Evolutionary conservation across 768 basidiomycete genomes (phyloP).

Genomic region (Lentinula detonsa): DNA sequence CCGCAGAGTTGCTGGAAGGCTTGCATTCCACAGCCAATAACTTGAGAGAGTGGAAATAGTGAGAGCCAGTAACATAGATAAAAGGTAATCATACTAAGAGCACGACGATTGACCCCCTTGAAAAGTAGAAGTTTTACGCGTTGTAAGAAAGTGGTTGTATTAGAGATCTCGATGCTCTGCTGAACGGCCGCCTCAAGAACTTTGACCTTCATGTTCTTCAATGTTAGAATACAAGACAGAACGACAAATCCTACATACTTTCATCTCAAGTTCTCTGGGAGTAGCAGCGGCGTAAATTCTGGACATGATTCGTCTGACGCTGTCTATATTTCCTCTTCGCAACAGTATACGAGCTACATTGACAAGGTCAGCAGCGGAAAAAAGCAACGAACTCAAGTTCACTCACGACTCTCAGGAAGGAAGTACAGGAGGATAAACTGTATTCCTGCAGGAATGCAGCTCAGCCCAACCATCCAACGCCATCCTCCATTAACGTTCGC

Average conservation of each 20-base stretch:
- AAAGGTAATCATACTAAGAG: conserved; percentile 50
- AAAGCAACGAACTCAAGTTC: neutral
- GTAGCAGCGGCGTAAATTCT: conserved; percentile 68
- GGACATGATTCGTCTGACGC: conserved; percentile 48
- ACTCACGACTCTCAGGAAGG: conserved; percentile 75
- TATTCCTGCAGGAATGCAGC: conserved; percentile 59
- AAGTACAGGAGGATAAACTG: conserved; percentile 57
- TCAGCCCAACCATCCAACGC: conserved; percentile 82
- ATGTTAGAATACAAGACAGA: neutral
- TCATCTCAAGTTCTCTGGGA: conserved; percentile 58
- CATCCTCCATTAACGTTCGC: conserved; percentile 56
- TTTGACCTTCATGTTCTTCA: conserved; percentile 32
- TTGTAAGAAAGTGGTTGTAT: conserved; percentile 55
- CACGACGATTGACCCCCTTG: conserved; percentile 57
- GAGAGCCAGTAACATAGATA: neutral
- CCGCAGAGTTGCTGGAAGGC: conserved; percentile 82
- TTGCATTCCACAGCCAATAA: conserved; percentile 76
- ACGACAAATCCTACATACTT: conserved; percentile 30
- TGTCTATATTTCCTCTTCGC: conserved; percentile 41
- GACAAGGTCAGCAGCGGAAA: neutral
- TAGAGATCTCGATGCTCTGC: conserved; percentile 54
- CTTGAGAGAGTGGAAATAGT: conserved; percentile 23
- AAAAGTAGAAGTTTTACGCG: conserved; percentile 49
- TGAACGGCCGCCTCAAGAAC: conserved; percentile 55
- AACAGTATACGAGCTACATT: conserved; percentile 52